Evolutionary conservation across 768 basidiomycete species (phyloP), one percentile per base, ranked within the genome.

Genomic region (Ramaria rubella): DNA sequence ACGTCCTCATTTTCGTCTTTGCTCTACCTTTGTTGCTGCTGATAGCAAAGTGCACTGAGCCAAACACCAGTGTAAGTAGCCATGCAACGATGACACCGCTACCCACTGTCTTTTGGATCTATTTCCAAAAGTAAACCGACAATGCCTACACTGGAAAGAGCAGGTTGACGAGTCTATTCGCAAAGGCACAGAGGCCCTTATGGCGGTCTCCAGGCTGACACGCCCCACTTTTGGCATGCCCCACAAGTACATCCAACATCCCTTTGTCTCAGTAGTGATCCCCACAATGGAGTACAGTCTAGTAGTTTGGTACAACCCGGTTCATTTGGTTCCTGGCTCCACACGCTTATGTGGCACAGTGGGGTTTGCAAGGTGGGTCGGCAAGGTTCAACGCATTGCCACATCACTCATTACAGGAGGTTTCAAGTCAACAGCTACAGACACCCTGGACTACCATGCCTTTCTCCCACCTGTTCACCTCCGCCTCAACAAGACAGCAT

Each of bases 251-350:
- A 56, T 59, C n/a, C 46, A 62, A 0, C 53, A 55, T 3, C 38
- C 66, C 0, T 69, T 65, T 45, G 45, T 59, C 0, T 38, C 53
- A 0, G 57, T 65, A 0, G 68, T 61, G 0, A 54, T 70, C 0
- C 69, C 67, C 0, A 52, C 55, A 15, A 64, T 68, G 51, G 12
- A 59, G 0, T 69, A 70, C 38, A 64, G 4, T 2, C 4, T 23
- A 45, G n/a, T 12, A 4, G 21, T 45, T 2, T 15, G 44, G 44
- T 45, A 45, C 11, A 55, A 24, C 0, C 38, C 33, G 21, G 9
- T 40, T 64, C 57, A 59, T 53, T 2, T 15, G 1, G 15, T 14
- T 1, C 2, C 7, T 0, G 1, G 19, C 0, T 19, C 6, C 1
- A 21, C 23, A 17, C 23, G 7, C 5, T n/a, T 19, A 3, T 33